Conservation (phyloP, 257 asterid species). For the Gentiana macrophylla region DNA sequence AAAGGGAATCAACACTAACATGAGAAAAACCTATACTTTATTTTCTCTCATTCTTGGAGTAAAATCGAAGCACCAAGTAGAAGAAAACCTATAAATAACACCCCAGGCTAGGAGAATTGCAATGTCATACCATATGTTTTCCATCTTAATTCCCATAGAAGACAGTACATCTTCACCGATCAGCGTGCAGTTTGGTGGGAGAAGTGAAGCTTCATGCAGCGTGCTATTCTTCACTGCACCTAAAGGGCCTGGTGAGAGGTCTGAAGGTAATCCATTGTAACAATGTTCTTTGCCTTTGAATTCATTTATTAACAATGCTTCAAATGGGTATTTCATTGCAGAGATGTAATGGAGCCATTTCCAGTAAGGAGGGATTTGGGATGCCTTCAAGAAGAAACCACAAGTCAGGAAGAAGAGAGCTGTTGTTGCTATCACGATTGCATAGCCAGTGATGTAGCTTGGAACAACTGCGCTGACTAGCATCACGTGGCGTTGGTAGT, state of each 20-base stretch:
- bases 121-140: conserved; percentile 22
- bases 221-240: conserved; percentile 55
- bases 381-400: conserved; percentile 71
- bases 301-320: conserved; percentile 69
- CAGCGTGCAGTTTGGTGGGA: conserved; percentile 31
- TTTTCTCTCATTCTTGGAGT: conserved; percentile 29
- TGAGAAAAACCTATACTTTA: not conserved
- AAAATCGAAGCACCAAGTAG: conserved; percentile 29
- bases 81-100: conserved; percentile 23
- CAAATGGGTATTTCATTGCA: conserved; percentile 87
- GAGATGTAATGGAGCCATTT: conserved; percentile 78
- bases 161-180: conserved; percentile 66
- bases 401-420: conserved; percentile 86
- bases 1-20: not conserved
- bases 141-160: conserved; percentile 32
- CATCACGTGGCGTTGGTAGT: conserved; percentile 87
- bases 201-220: conserved; percentile 36
- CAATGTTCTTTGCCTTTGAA: conserved; percentile 50
- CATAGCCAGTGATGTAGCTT: conserved; percentile 79
- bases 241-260: conserved; percentile 75
- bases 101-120: conserved; percentile 30
- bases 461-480: conserved; percentile 82
- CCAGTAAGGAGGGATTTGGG: conserved; percentile 63
- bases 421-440: conserved; percentile 81
- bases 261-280: conserved; percentile 34